Conservation (phyloP, 371 early-diverging fungal species). For the Umbelopsis sp. region DNA sequence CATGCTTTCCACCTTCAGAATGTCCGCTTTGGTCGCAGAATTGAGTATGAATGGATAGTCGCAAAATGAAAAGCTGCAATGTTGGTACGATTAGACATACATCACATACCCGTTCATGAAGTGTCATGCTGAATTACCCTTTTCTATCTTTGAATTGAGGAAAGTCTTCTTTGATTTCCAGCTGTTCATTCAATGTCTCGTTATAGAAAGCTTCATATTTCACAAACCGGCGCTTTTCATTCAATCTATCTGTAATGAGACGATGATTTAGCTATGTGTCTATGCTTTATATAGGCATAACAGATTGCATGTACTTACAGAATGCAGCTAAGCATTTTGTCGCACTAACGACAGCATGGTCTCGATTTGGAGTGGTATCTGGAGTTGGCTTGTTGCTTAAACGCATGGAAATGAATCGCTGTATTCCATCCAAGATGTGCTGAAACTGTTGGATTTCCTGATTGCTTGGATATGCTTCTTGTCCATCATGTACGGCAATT, state of each 20-base stretch:
- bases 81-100: not conserved
- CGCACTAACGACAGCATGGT: constrained; percentile 44
- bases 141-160: constrained; percentile 75
- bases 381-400: not conserved
- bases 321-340: constrained; percentile 50
- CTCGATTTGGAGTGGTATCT: constrained; percentile 35
- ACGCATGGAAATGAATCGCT: constrained; percentile 25
- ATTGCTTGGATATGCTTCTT: constrained; percentile 1
- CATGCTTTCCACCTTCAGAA: constrained; percentile 81
- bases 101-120: no score
- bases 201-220: constrained; percentile 74
- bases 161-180: constrained; percentile 86
- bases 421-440: constrained; percentile 18
- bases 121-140: constrained; percentile 32
- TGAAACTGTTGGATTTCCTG: constrained; percentile 20
- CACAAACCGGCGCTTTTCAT: constrained; percentile 49
- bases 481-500: not conserved
- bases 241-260: constrained; percentile 41
- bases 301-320: constrained; percentile 30
- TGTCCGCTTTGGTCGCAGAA: constrained; percentile 79
- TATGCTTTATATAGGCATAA: not conserved
- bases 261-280: not conserved
- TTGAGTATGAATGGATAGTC: constrained; percentile 81
- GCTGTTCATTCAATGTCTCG: constrained; percentile 68
- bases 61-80: constrained; percentile 69